Percentiles rank a stretch among this genome's conserved stretches.
These are phyloP conservation scores for Penicillium maclennaniae DNA, from an alignment of 495 filamentous ascomycete species.

Conservation along the genomic window DNA sequence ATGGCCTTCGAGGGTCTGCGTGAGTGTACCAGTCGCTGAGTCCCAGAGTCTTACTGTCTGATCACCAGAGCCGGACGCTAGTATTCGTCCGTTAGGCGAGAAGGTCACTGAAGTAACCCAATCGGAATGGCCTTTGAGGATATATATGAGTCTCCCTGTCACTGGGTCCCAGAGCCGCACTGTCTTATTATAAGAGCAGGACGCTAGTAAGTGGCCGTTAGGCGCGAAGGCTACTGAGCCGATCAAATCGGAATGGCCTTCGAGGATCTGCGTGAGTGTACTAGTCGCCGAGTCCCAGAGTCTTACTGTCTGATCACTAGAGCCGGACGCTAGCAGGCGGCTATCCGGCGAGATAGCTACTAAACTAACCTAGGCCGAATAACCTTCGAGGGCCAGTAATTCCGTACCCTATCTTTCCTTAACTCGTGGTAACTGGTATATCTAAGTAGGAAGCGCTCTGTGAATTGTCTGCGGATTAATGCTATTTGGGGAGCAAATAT, in stretches of 20 bases:
- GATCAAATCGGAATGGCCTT: neutral
- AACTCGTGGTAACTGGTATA: conserved; percentile 5
- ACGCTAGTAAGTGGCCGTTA: conserved; percentile 24
- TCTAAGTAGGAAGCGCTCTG: conserved; percentile 1
- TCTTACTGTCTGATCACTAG: neutral
- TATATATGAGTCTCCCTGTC: neutral
- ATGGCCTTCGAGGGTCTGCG: too few species aligned
- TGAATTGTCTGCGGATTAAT: conserved; percentile 19
- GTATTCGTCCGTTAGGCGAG: too few species aligned
- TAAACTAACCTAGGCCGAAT: conserved; percentile 7
- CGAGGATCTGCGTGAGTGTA: neutral
- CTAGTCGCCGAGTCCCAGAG: neutral
- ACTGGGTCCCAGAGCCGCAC: conserved; percentile 33
- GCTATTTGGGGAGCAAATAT: conserved; percentile 31
- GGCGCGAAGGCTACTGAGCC: conserved; percentile 20
- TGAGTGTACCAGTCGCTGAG: neutral
- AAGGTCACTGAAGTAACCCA: neutral
- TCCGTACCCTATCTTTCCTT: conserved; percentile 12
- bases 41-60: neutral
- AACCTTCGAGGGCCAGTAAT: conserved; percentile 22
- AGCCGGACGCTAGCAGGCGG: neutral
- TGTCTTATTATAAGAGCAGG: conserved; percentile 27
- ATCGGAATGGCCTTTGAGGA: neutral
- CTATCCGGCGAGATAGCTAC: neutral
- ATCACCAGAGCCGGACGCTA: neutral